Evolutionary conservation across 2,329 filamentous ascomycete species (phyloP).

Genomic region (Cercospora sp.): DNA sequence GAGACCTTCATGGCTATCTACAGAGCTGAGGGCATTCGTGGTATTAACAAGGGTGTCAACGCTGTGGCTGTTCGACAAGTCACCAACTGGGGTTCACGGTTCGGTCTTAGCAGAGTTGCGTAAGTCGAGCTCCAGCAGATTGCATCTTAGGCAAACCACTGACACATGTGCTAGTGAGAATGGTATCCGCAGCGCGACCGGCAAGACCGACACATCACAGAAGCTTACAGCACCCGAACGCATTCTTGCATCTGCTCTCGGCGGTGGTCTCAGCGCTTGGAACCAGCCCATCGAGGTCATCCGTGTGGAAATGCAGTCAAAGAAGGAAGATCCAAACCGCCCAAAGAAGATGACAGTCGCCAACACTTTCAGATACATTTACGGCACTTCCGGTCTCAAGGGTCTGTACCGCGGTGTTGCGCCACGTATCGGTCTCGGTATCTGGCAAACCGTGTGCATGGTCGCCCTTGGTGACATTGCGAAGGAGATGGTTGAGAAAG

Average conservation of each 20-base stretch:
- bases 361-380: slow-evolving; percentile 82
- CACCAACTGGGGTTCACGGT: slow-evolving; percentile 98
- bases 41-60: slow-evolving; percentile 99
- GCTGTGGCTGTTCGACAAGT: slow-evolving; percentile 98
- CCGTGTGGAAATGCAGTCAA: slow-evolving; percentile 99
- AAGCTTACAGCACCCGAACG: slow-evolving; percentile 82
- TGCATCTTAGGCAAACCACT: not conserved
- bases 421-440: slow-evolving; percentile 87
- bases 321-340: slow-evolving; percentile 94
- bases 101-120: slow-evolving; percentile 87
- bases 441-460: slow-evolving; percentile 99
- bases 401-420: slow-evolving; percentile 95
- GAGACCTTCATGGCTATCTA: slow-evolving; percentile 97
- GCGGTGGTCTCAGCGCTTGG: slow-evolving; percentile 95
- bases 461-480: slow-evolving; percentile 90
- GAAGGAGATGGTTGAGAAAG: slow-evolving; percentile 65
- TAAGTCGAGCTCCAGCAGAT: slow-evolving; percentile 26
- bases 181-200: slow-evolving; percentile 74
- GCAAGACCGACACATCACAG: slow-evolving; percentile 71
- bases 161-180: slow-evolving; percentile 58
- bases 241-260: slow-evolving; percentile 79
- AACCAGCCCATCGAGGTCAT: slow-evolving; percentile 99
- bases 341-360: slow-evolving; percentile 99
- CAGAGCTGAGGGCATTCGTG: slow-evolving; percentile 85
- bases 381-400: slow-evolving; percentile 80